Base-by-base conservation (phyloP, 2,329 filamentous ascomycete genomes). In the Pyrenochaeta sp. region DNA sequence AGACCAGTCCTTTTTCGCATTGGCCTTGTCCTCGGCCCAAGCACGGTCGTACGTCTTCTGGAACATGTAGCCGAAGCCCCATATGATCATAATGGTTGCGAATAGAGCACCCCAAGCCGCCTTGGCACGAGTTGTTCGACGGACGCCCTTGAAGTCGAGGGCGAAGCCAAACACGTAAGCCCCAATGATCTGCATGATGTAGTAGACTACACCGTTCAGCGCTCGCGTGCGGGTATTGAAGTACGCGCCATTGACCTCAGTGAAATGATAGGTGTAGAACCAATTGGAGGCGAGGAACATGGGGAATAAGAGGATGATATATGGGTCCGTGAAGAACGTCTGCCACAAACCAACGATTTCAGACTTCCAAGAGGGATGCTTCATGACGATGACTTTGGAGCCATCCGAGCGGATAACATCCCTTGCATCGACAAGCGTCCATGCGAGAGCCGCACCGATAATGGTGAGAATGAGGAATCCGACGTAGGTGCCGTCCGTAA, bases 391-490 rank as follows among this genome's bases (percentile, higher is more conserved):
- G 70, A 96, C 87, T 54, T 86, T 79, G 52, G 89, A 89, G 53
- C 91, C 91, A 71, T 97, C 91, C 32, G 83, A 81, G 56, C 92
- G 91, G 61, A 90, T 79, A 58, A 97, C 85, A 49, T 86, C 84
- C 63, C 84, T 84, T 32, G 90, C 90, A 67, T 95, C 86, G 67
- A 86, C 86, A 3, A 96, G 83, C 35, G 82, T 79, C 68, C 90
- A 86, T 27, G 90, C 85, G 1, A 96, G 79, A 12, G 85, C 64
- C 56, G 90, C 90, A 40, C 91, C 91, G 40, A 84, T 63, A 47
- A 90, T 81, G 80, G 92, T 95, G 64, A 96, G 85, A n/a, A 95
- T 82, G 59, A 96, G 87, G 79, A 96, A 95, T 35, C 88, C 92
- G 50, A 93, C 86, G 67, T 96, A 96, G n/a, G 92, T 96, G 49